Evolutionary conservation across 2,329 filamentous ascomycete species (phyloP), one percentile per base, ranked within the genome.

Genomic region (Verruconis gallopava): DNA sequence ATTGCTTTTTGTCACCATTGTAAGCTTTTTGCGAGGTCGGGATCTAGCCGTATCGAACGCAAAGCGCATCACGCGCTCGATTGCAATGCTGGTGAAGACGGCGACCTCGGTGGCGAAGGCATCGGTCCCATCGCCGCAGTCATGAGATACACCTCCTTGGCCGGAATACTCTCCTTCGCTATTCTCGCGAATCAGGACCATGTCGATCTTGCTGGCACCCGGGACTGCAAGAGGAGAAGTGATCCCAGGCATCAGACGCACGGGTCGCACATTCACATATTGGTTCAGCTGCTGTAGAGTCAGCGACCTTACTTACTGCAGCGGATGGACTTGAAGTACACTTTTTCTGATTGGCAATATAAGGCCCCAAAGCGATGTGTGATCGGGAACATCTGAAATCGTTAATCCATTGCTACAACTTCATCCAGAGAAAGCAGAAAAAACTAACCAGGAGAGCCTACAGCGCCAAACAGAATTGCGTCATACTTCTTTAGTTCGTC

Each of bases 391-490:
- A 49, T 70, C 68, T 65, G 43, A 21, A 4, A 9, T n/a, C 25
- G n/a, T 30, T 9, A 9, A 9, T 9, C 9, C 25, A 30, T 30
- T 9, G 9, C n/a, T 9, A n/a, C 25, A 30, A 9, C 9, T n/a
- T 9, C 25, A 30, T 30, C 25, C 9, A 9, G 9, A 9, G n/a
- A n/a, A 30, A 9, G 25, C 25, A 28, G 9, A 9, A 11, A 6
- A 9, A 17, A 50, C 55, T 15, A 60, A 68, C 67, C 65, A 15
- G 73, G 75, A 35, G 72, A 73, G 12, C 78, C 78, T 3, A 81
- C 77, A 4, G 78, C 76, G 13, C 78, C 78, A 46, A 82, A 81
- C 36, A 79, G 68, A 41, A 81, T 77, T 2, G 78, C 77, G 52
- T 82, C 73, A 49, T 78, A 76, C 42, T 63, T 65, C 48, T 65